phyloP scores from a whole-genome alignment of 2,329 filamentous ascomycete species.

The Juglanconis oblonga region DNA sequence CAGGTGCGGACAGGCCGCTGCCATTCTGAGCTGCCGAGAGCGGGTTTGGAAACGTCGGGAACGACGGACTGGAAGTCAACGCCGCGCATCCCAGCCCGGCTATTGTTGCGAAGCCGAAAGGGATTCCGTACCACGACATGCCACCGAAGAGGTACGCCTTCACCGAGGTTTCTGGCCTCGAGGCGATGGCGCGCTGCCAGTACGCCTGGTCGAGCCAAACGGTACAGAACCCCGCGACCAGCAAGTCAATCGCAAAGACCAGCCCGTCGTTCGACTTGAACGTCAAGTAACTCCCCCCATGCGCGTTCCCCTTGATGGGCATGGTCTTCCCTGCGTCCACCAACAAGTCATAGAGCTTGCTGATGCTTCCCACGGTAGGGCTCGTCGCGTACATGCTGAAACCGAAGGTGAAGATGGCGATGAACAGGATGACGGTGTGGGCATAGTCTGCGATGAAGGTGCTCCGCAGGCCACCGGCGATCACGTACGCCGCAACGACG shows the following conservation, averaged over 20 bases:
- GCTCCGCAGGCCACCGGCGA: constrained; percentile 35
- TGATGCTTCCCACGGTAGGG: constrained; percentile 28
- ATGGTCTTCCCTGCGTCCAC: constrained; percentile 27
- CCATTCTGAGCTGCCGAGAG: constrained; percentile 28
- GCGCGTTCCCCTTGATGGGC: constrained; percentile 31
- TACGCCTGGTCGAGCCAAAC: constrained; percentile 42
- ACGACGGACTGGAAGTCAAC: constrained; percentile 23
- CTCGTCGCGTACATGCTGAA: constrained; percentile 33
- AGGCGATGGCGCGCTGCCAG: constrained; percentile 43
- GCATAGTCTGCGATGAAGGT: constrained; percentile 41
- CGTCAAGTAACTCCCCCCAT: constrained; percentile 35
- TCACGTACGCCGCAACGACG: constrained; percentile 37
- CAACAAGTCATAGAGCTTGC: constrained; percentile 35
- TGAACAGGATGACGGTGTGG: constrained; percentile 38
- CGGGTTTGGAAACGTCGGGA: constrained; percentile 31
- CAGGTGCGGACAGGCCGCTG: constrained; percentile 30
- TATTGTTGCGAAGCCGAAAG: constrained; percentile 33
- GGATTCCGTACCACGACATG: constrained; percentile 36
- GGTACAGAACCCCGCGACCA: constrained; percentile 34
- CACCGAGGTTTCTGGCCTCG: constrained; percentile 36
- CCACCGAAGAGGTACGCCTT: constrained; percentile 40
- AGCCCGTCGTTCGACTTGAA: constrained; percentile 34
- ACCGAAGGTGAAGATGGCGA: constrained; percentile 36
- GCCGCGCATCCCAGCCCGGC: constrained; percentile 34
- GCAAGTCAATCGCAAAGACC: constrained; percentile 35